Conservation (phyloP, 805 yeast species). For the Schizosaccharomyces japonicus region DNA sequence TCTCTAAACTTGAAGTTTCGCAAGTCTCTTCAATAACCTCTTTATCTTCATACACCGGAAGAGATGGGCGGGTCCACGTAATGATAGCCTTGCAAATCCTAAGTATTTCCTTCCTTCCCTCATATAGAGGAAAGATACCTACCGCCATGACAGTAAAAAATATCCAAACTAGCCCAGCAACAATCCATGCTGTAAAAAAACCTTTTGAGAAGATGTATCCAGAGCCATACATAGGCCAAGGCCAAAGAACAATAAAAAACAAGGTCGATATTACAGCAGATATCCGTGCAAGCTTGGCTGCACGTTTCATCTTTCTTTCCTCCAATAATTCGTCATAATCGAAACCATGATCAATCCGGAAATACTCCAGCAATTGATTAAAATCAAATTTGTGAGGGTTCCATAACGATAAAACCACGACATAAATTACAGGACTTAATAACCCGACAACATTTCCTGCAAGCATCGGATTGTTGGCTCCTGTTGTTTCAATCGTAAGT, state of each 20-base stretch:
- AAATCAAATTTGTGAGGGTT: conserved; percentile 20
- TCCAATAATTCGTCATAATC: not conserved
- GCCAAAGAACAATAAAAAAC: conserved; percentile 47
- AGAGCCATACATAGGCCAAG: conserved; percentile 70
- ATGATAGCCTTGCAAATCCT: too few relatives aligned
- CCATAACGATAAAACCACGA: conserved; percentile 24
- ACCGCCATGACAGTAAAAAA: conserved; percentile 10
- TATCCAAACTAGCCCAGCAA: conserved; percentile 48
- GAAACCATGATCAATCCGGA: not conserved
- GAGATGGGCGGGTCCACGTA: too few relatives aligned
- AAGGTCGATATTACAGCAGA: conserved; percentile 18
- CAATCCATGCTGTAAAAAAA: conserved; percentile 69
- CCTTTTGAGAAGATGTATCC: conserved; percentile 41
- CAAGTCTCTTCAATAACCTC: too few relatives aligned
- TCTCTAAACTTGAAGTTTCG: too few relatives aligned
- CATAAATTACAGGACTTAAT: conserved; percentile 23
- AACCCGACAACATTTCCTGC: conserved; percentile 36
- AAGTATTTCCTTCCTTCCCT: conserved; percentile 21
- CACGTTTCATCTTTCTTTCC: not conserved
- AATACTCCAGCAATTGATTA: not conserved
- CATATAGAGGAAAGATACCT: conserved; percentile 22
- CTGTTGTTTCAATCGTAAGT: conserved; percentile 34
- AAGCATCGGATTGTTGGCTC: conserved; percentile 65
- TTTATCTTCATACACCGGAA: too few relatives aligned
- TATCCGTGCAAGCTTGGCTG: not conserved